phyloP scores from a whole-genome alignment of 192 early-diverging fungal species.

The Rhizophagus clarus region DNA sequence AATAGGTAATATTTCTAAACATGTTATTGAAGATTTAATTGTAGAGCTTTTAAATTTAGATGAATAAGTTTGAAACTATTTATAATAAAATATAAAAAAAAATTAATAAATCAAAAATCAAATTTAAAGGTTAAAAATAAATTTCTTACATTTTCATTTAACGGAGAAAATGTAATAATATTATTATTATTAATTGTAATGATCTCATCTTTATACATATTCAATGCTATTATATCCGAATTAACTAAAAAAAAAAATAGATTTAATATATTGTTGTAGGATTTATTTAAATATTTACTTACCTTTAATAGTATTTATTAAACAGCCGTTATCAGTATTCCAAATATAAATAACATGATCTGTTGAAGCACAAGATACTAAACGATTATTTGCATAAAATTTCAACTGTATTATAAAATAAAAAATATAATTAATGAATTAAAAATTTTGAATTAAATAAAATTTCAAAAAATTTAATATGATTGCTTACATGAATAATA shows the following conservation, averaged over 20 bases:
- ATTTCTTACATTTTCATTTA: constrained; percentile 59
- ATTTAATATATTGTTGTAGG: not conserved
- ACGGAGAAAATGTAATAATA: constrained; percentile 58
- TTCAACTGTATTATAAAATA: constrained; percentile 45
- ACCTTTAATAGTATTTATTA: constrained; percentile 59
- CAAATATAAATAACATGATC: constrained; percentile 62
- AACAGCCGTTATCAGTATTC: constrained; percentile 48
- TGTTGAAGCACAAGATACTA: constrained; percentile 56
- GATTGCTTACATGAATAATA: constrained; percentile 48
- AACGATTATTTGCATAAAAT: constrained; percentile 56
- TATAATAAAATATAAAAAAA: not conserved
- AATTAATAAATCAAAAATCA: not conserved
- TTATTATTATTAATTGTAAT: constrained; percentile 61
- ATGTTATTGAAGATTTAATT: constrained; percentile 56
- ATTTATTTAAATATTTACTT: not conserved
- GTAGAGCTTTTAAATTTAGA: constrained; percentile 61
- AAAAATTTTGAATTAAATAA: no score
- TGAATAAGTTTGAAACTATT: constrained; percentile 56
- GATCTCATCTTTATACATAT: constrained; percentile 64
- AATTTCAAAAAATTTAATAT: not conserved
- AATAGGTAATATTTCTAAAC: constrained; percentile 52
- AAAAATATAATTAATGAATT: not conserved
- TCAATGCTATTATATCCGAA: constrained; percentile 55
- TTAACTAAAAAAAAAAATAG: constrained; percentile 3
- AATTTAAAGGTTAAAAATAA: not conserved